phyloP scores from a whole-genome alignment of 345 rosid species.

The Ceriops tagal region DNA sequence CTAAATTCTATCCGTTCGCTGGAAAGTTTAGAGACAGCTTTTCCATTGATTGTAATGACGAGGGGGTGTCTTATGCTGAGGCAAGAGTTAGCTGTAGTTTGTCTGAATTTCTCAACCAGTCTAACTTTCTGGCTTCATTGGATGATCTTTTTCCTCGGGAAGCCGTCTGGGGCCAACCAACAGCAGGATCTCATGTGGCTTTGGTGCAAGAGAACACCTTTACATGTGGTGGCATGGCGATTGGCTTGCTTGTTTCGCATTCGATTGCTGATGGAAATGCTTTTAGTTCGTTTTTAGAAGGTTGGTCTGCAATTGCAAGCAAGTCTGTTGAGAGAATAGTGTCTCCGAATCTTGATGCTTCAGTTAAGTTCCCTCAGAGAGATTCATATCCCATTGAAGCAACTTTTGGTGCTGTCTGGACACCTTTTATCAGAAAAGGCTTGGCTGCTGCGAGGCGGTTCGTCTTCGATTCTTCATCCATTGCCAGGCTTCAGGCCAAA shows the following conservation, averaged over 20 bases:
- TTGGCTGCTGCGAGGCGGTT: not conserved
- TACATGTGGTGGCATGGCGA: constrained; percentile 41
- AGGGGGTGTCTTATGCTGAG: constrained; percentile 19
- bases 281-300: constrained; percentile 33
- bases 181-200: constrained; percentile 4
- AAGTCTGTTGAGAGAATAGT: not conserved
- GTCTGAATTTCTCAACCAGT: constrained; percentile 16
- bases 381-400: not conserved
- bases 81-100: constrained; percentile 1
- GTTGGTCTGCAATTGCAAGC: constrained; percentile 34
- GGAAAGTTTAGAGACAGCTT: constrained; percentile 15
- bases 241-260: constrained; percentile 39
- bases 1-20: constrained; percentile 23
- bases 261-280: constrained; percentile 45
- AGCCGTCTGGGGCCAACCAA: not conserved
- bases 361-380: constrained; percentile 28
- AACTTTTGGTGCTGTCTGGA: not conserved
- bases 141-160: constrained; percentile 18
- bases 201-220: constrained; percentile 26
- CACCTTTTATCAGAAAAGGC: not conserved
- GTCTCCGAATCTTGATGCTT: constrained; percentile 32
- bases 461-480: not conserved
- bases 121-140: not conserved
- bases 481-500: not conserved
- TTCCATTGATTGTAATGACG: constrained; percentile 21